Conservation (phyloP, 352 stramenopile species). For the Pythium pyrilobum region DNA sequence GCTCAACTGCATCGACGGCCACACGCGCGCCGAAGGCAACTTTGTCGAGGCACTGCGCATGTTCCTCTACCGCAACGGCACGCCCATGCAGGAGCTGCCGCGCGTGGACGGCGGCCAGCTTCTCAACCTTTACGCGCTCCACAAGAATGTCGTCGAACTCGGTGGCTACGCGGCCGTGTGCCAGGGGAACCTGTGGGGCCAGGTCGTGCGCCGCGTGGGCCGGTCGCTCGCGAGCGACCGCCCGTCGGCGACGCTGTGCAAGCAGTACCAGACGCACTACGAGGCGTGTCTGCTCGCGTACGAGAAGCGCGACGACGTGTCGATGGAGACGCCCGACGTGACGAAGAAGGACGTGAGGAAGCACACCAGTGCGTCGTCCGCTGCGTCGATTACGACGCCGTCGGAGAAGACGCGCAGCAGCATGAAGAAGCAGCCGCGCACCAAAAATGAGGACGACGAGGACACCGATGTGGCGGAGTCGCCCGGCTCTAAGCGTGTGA, state of each 20-base stretch:
- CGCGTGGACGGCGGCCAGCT: conserved; percentile 58
- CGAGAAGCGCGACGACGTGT: conserved; percentile 31
- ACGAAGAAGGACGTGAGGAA: conserved; percentile 16
- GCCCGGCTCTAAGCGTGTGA: conserved; percentile 35
- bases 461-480: conserved; percentile 7
- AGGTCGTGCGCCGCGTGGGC: conserved; percentile 59
- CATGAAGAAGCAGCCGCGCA: conserved; percentile 30
- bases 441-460: not conserved
- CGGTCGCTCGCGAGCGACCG: conserved; percentile 44
- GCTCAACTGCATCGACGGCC: conserved; percentile 89
- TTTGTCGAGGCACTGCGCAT: conserved; percentile 79
- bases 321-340: conserved; percentile 27
- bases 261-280: conserved; percentile 51
- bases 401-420: conserved; percentile 43
- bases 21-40: conserved; percentile 69
- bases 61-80: conserved; percentile 72
- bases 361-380: not conserved
- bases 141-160: conserved; percentile 51
- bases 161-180: conserved; percentile 51
- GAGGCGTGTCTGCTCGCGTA: conserved; percentile 43
- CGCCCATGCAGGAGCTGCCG: conserved; percentile 75
- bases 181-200: conserved; percentile 28
- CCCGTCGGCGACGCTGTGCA: conserved; percentile 41
- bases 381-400: conserved; percentile 32
- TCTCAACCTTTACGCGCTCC: conserved; percentile 63